phyloP scores from a whole-genome alignment of 139 green algal species.

The Microglena sp. region DNA sequence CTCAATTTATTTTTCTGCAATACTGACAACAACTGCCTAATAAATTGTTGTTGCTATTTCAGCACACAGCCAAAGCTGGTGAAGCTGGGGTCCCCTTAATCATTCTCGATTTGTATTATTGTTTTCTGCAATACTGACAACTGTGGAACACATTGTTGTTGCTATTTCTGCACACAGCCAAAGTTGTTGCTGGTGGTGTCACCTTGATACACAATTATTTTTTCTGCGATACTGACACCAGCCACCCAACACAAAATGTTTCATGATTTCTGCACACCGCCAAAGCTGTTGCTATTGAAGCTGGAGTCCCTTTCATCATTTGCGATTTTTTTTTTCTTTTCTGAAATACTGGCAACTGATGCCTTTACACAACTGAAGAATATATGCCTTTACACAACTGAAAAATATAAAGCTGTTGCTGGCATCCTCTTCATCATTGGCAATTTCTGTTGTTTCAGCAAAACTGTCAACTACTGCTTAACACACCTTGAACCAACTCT shows the following conservation, averaged over 20 bases:
- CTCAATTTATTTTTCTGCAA: no score
- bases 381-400: neutral
- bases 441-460: neutral
- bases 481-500: neutral
- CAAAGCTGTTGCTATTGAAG: slow-evolving; percentile 78
- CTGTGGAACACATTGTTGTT: no score
- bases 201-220: neutral
- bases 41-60: no score
- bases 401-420: neutral
- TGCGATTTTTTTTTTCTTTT: no score
- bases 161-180: no score
- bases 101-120: no score
- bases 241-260: neutral
- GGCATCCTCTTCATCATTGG: neutral
- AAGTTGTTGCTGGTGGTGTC: neutral
- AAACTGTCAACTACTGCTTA: neutral
- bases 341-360: no score
- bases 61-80: slow-evolving; percentile 33
- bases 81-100: slow-evolving; percentile 49
- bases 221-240: neutral
- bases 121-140: no score
- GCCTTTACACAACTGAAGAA: no score
- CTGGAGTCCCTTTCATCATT: no score
- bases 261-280: slow-evolving; percentile 29
- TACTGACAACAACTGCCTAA: no score